A percentile compares a stretch with the other conserved stretches of the same genome.
Conservation (phyloP, 2,329 filamentous ascomycete species). For the Paecilomyces sp. region DNA sequence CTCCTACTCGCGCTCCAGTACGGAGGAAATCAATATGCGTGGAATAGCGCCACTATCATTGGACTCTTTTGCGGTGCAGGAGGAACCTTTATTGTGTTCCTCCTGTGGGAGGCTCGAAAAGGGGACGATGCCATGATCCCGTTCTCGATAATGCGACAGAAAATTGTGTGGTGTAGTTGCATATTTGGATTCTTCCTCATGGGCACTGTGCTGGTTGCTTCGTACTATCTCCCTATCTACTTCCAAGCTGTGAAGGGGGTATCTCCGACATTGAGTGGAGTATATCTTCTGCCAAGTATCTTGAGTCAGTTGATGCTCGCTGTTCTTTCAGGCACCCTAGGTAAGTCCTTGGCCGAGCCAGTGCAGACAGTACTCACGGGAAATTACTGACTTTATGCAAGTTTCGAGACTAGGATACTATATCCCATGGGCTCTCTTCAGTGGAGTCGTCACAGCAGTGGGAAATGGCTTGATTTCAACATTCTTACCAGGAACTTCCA, state of each 20-base stretch:
- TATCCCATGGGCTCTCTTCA: conserved; percentile 23
- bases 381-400: conserved; percentile 3
- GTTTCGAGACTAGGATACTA: conserved; percentile 26
- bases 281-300: conserved; percentile 35
- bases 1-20: conserved; percentile 43
- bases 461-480: conserved; percentile 37
- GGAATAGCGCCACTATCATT: conserved; percentile 36
- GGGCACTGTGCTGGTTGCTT: conserved; percentile 20
- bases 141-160: conserved; percentile 29
- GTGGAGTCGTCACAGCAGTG: conserved; percentile 22
- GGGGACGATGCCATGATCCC: conserved; percentile 38
- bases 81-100: conserved; percentile 30
- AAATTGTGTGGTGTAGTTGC: conserved; percentile 27
- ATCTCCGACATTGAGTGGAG: conserved; percentile 25
- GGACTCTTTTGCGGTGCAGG: conserved; percentile 40
- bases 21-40: conserved; percentile 31
- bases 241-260: conserved; percentile 37
- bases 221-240: conserved; percentile 44
- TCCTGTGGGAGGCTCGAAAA: conserved; percentile 29
- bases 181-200: conserved; percentile 28
- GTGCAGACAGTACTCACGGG: conserved; percentile 2
- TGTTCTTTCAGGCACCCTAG: conserved; percentile 23
- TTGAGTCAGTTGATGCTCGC: conserved; percentile 26
- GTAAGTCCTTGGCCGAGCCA: conserved; percentile 8
- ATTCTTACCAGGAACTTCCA: conserved; percentile 27